Evolutionary conservation across 1,139 yeast genomes (phyloP), one percentile per base, ranked within the genome.

Genomic region (Saccharomyces pastorianus): DNA sequence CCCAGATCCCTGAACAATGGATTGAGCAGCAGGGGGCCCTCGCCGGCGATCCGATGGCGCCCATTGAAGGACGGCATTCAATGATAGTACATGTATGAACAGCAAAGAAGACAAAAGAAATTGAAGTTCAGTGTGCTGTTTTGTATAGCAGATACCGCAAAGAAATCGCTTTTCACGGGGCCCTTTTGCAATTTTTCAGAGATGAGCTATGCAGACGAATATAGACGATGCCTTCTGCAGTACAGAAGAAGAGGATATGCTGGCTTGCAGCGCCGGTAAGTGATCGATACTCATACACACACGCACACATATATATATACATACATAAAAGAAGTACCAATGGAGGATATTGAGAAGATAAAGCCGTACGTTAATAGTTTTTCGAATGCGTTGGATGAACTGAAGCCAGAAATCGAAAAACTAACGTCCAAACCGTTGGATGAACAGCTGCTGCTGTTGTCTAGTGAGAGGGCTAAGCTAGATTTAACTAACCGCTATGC

Each of bases 301-400:
- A 17, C 20, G 20, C 2, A 17, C 20, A 17, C 20, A 17, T 2
- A 17, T 17, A 17, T 17, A 17, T 2, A 17, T 17, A 17, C 20
- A 17, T 17, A 17, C 20, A 17, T 17, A 17, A 17, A 17, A n/a
- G n/a, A n/a, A n/a, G n/a, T n/a, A n/a, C 2, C 20, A 17, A 17
- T 17, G 69, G 70, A 67, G 46, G 70, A 68, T 51, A 55, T 59
- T 20, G 55, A 61, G 46, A 64, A 63, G 52, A 58, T 68, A 9
- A 65, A 59, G 51, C 68, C 69, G 14, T 67, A 64, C 46, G 56
- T 66, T 20, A 51, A 55, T 3, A 63, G 65, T 49, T 50, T 68
- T 23, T 58, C 60, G 27, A 59, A 56, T 31, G 65, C 65, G 49
- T 53, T 68, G 4, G 50, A 52, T 11, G 53, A 49, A 11, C 51